phyloP scores from a whole-genome alignment of 129 eudicot species.

The Scalesia atractyloides region DNA sequence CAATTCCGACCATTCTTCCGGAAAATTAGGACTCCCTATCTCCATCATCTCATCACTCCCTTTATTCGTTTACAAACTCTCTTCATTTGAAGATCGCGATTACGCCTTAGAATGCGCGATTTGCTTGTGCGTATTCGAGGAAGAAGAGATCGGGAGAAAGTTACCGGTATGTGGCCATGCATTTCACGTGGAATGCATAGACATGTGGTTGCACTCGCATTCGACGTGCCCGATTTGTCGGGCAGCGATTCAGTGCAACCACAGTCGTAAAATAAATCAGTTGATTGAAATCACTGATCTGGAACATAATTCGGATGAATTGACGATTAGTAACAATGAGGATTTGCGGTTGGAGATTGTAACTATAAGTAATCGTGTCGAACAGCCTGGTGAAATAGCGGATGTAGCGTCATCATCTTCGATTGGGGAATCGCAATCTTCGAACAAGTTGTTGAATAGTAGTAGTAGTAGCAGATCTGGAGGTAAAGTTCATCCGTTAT shows the following conservation, averaged over 20 bases:
- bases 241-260: slow-evolving; percentile 32
- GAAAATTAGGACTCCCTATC: slow-evolving; percentile 58
- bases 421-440: slow-evolving; percentile 23
- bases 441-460: slow-evolving; percentile 19
- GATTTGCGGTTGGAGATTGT: slow-evolving; percentile 30
- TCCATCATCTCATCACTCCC: slow-evolving; percentile 56
- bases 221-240: slow-evolving; percentile 80
- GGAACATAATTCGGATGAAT: background rate
- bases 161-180: slow-evolving; percentile 62
- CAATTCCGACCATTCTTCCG: slow-evolving; percentile 6
- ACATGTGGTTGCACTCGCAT: slow-evolving; percentile 78
- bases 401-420: slow-evolving; percentile 16
- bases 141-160: slow-evolving; percentile 53
- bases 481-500: slow-evolving; percentile 34
- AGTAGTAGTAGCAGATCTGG: slow-evolving; percentile 37
- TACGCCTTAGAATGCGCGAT: slow-evolving; percentile 59
- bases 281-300: slow-evolving; percentile 11
- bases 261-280: background rate
- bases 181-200: slow-evolving; percentile 76
- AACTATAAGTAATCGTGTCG: slow-evolving; percentile 16
- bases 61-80: slow-evolving; percentile 36
- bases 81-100: slow-evolving; percentile 14
- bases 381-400: slow-evolving; percentile 3
- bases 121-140: slow-evolving; percentile 61
- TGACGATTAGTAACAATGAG: background rate